Base-by-base conservation (phyloP, 257 asterid genomes). In the Scutellaria barbata region DNA sequence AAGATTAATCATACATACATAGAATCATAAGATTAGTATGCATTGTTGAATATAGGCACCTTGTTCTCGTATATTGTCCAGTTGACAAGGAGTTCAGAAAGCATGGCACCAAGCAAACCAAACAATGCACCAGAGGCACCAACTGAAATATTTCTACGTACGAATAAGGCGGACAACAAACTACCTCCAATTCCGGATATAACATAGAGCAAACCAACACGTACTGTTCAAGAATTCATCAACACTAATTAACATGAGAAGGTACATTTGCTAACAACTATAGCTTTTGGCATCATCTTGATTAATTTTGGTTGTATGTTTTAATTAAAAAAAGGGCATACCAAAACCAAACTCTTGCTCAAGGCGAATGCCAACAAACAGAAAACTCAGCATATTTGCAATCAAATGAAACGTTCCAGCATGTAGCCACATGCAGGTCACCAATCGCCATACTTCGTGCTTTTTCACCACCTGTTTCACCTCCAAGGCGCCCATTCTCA, bases 41-140 rank as follows among this genome's bases (percentile, higher is more conserved):
- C 10, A 39, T 37, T 33, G 10, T 10, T 1, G n/a, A 5, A 16
- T 0, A 17, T 1, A 1, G 7, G 3, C 50, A 85, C 96, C 98
- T 92, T 90, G 71, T 88, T 92, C 69, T 88, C 95, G 56, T 92
- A 90, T 22, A 90, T 87, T 45, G 92, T 82, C 98, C 98, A 90
- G 71, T 92, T 92, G 75, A 82, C 70, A 17, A 92, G 64, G 55
- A 88, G 90, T 74, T 92, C 97, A 60, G 98, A 92, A 14, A 92
- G 90, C 98, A 92, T 88, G 2, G 87, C 95, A 11, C 98, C 98
- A 20, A 92, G 93, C 54, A 92, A 66, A 48, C 97, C 98, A 55
- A 92, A 92, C 45, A 92, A 82, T 2, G 98, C 96, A 61, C 97
- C 98, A 5, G 97, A 92, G 12, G 98, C 98, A 51, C 98, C 98